Base-by-base conservation (phyloP, 768 basidiomycete species). In the Termitomyces sp. region DNA sequence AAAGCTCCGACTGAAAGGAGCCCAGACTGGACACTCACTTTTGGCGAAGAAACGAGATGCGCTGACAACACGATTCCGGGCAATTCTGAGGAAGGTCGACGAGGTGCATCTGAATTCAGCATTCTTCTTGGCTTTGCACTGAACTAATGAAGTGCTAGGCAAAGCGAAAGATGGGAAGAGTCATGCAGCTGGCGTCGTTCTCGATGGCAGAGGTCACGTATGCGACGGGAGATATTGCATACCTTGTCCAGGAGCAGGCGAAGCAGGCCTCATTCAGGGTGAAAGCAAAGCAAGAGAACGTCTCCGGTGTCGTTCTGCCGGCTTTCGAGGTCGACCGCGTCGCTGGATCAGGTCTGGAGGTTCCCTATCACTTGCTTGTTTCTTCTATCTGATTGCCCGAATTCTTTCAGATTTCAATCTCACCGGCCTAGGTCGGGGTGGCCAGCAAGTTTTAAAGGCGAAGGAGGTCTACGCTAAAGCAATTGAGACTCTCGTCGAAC, bases 191-290 rank as follows among this genome's bases (percentile, higher is more conserved):
- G 55, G 97, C 97, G 31, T 98, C 97, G 46, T 97, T 99, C 82
- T 97, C 96, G 47, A 89, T 98, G 79, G 97, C 97, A 0, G 96
- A 98, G 75, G 97, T 99, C 65, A 96, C 96, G 20, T 99, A 98
- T 77, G 87, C 96, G 38, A 96, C 97, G 9, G 93, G 93, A 66
- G 97, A 98, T 71, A 98, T 99, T 70, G 86, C 93, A 50, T 99
- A 98, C 76, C 91, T 97, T 64, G 94, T 99, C 5, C 97, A 98
- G 73, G 96, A 98, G 73, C 91, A 94, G 66, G 96, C 94, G 34
- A 91, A 92, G 70, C 81, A 86, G 37, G 97, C 96, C 0, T 85
- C 91, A 0, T 98, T 98, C 81, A 87, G 86, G 67, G 95, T 99
- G 46, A 91, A 90, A 75, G 89, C 96, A 14, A 94, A 88, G 74